Base-by-base conservation (phyloP, 352 stramenopile species). In the Aphanomyces euteiches region DNA sequence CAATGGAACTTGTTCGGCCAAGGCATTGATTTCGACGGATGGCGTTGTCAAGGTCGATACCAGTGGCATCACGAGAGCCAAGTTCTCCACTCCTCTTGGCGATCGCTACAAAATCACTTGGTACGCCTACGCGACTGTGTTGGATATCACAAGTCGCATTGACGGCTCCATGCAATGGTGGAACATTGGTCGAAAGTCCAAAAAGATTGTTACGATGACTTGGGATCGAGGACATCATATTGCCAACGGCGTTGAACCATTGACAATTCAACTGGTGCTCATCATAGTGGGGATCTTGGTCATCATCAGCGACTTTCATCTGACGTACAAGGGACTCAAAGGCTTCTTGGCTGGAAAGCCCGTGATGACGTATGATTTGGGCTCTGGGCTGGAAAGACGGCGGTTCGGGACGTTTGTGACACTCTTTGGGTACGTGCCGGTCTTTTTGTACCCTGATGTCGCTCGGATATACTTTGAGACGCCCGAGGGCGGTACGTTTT, bases 211-310 rank as follows among this genome's bases (percentile, higher is more conserved):
- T 15, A 19, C 39, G 3, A 4, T 45, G 3, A 47, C 36, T 17
- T 69, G 63, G 63, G 50, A 38, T 28, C 41, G 37, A 21, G 63
- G 63, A 17, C 63, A 69, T 40, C 2, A 45, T 28, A 47, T 69
- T n/a, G 63, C 63, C 4, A 69, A 69, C 36, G 38, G 12, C 13
- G 57, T 41, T 15, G 60, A 68, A 17, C 34, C 59, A 8, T 36
- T 48, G 28, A 28, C 28, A 28, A 28, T 28, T 28, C 28, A 28
- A 28, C 28, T 28, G 28, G 28, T 28, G 28, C 28, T 28, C 28
- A 2, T 28, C 28, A 28, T 28, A 28, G 1, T 28, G 28, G 28
- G 1, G 1, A 28, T 2, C 28, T 28, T 28, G 28, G 0, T 2
- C 28, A 28, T 28, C 28, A 28, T 28, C 28, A 28, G 28, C 28